Percentiles rank a stretch among this genome's conserved stretches.
These are phyloP conservation scores for Acanthamoeba healyi DNA, from an alignment of 208 protist species.

Conservation along the genomic window DNA sequence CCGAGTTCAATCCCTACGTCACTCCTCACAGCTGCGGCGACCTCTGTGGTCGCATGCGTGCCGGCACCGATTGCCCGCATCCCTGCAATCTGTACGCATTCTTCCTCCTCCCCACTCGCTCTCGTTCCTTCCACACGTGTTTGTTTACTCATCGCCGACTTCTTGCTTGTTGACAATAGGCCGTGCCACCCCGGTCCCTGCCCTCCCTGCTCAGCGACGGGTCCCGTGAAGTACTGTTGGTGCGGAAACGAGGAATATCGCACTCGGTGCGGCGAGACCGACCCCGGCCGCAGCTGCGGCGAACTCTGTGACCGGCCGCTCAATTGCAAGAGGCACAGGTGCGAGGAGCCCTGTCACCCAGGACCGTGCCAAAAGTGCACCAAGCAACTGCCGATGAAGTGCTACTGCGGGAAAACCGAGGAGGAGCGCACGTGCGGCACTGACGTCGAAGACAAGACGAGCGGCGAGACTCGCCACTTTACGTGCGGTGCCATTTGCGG, in stretches of 20 bases:
- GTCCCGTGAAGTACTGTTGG: slow-evolving; percentile 78
- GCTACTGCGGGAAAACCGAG: slow-evolving; percentile 93
- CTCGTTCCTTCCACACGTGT: neutral
- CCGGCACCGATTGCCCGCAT: slow-evolving; percentile 85
- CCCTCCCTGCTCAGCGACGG: slow-evolving; percentile 77
- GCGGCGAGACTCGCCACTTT: slow-evolving; percentile 28
- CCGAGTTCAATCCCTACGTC: slow-evolving; percentile 78
- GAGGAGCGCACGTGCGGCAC: slow-evolving; percentile 88
- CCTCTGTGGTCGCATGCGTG: slow-evolving; percentile 79
- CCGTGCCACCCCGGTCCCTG: slow-evolving; percentile 87
- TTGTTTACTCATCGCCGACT: no score
- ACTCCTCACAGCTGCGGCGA: slow-evolving; percentile 87
- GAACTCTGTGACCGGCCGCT: slow-evolving; percentile 78
- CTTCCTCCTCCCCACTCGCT: neutral
- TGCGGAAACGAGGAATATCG: slow-evolving; percentile 80
- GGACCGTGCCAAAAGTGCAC: slow-evolving; percentile 93
- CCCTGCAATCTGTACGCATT: slow-evolving; percentile 72
- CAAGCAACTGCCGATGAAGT: slow-evolving; percentile 87
- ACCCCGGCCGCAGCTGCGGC: slow-evolving; percentile 80
- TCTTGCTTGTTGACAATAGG: neutral
- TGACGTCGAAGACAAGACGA: slow-evolving; percentile 47
- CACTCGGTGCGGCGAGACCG: slow-evolving; percentile 80
- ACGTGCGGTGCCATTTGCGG: slow-evolving; percentile 87
- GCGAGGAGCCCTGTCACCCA: slow-evolving; percentile 91
- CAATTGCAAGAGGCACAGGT: slow-evolving; percentile 87